A percentile compares a stretch with the other conserved stretches of the same genome.
Evolutionary conservation across 2,329 filamentous ascomycete genomes (phyloP).

Genomic region (Bipolaris cookei): DNA sequence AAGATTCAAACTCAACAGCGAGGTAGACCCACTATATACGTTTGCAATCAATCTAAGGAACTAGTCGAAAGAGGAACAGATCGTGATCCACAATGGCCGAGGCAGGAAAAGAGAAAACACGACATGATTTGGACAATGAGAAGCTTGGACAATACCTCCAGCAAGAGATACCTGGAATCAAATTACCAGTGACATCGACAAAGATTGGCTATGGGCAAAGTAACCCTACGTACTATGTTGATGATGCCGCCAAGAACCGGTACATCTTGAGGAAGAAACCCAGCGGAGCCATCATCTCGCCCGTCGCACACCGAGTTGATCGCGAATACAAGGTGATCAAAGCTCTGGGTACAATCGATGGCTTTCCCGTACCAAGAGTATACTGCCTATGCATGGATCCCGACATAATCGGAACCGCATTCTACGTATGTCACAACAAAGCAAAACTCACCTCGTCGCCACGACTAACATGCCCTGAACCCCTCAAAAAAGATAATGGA

Average conservation of each 20-base stretch:
- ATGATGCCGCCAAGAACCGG: slow-evolving; percentile 65
- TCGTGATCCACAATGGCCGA: slow-evolving; percentile 14
- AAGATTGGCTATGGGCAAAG: slow-evolving; percentile 97
- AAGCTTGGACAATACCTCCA: slow-evolving; percentile 40
- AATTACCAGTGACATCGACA: slow-evolving; percentile 38
- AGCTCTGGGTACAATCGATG: slow-evolving; percentile 72
- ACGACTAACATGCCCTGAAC: background rate
- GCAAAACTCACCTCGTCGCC: background rate
- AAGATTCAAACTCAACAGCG: background rate
- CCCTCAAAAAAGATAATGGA: slow-evolving; percentile 71
- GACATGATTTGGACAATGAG: slow-evolving; percentile 41
- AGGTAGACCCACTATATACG: background rate
- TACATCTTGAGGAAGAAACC: slow-evolving; percentile 97
- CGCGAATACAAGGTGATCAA: slow-evolving; percentile 89
- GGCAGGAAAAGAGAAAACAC: slow-evolving; percentile 22
- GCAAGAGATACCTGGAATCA: slow-evolving; percentile 33
- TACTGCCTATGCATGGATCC: slow-evolving; percentile 85
- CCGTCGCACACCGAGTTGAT: slow-evolving; percentile 93
- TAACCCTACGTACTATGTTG: slow-evolving; percentile 94
- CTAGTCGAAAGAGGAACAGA: background rate
- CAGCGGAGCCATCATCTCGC: slow-evolving; percentile 85
- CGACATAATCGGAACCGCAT: slow-evolving; percentile 80
- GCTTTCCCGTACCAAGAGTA: slow-evolving; percentile 83
- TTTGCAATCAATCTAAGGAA: background rate
- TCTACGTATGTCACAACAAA: slow-evolving; percentile 63